Percentiles rank a stretch among this genome's conserved stretches.
These are phyloP conservation scores for Trichoderma atrobrunneum DNA, from an alignment of 2,329 filamentous ascomycete genomes.

Conservation along the genomic window DNA sequence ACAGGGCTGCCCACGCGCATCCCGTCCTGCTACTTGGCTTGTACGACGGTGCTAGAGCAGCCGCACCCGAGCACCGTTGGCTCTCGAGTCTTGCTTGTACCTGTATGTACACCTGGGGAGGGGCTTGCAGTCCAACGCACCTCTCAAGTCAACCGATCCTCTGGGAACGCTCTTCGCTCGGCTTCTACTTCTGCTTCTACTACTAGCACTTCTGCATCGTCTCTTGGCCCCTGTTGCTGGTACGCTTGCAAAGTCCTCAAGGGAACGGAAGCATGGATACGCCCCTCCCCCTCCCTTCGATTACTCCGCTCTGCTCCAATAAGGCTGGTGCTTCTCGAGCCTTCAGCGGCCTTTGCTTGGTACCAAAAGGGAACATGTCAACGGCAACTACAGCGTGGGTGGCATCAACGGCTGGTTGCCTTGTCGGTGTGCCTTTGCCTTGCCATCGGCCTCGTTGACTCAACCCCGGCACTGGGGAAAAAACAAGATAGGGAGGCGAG, in stretches of 20 bases:
- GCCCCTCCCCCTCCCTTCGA: not conserved
- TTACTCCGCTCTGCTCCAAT: conserved; percentile 15
- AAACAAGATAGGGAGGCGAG: not conserved
- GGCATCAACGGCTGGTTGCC: not conserved
- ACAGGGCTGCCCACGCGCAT: conserved; percentile 18
- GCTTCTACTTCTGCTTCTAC: conserved; percentile 11
- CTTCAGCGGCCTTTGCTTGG: not conserved
- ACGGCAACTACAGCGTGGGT: not conserved
- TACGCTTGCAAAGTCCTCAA: not conserved
- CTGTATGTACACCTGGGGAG: not conserved
- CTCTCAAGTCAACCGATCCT: conserved; percentile 17
- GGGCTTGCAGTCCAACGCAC: conserved; percentile 2
- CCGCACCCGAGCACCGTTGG: conserved; percentile 19
- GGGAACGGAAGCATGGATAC: conserved; percentile 3
- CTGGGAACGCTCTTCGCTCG: conserved; percentile 15
- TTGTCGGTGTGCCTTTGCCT: not conserved
- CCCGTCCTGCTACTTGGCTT: conserved; percentile 10
- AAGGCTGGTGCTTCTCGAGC: conserved; percentile 13
- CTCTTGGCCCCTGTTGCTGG: conserved; percentile 7
- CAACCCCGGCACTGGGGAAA: not conserved
- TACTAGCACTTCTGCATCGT: not conserved
- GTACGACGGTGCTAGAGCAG: conserved; percentile 19
- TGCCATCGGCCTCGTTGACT: not conserved
- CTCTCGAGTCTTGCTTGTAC: not conserved
- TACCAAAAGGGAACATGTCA: not conserved